Evolutionary conservation across 2,329 filamentous ascomycete species (phyloP), one percentile per base, ranked within the genome.

Genomic region (Fusarium mexicanum): DNA sequence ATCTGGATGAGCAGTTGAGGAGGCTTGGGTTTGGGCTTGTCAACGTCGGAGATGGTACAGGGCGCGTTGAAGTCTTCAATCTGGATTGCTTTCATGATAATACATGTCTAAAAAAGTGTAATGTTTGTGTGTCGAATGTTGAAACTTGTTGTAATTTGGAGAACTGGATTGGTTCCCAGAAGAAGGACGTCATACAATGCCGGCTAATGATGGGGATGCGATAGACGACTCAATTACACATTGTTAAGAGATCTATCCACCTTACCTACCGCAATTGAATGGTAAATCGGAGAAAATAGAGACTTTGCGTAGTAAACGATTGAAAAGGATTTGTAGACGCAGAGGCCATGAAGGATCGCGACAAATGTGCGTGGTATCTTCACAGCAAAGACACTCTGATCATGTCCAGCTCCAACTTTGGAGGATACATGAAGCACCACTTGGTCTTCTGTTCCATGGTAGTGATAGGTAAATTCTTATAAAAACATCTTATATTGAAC

Each of bases 91-190:
- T 26, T 68, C 31, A 69, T 51, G 12, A 6, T 40, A 29, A 9
- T 0, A 1, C 10, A 2, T 2, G 37, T 35, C 5, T 26, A 8
- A 0, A 18, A 3, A 29, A 29, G 29, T 29, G 26, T 10, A 9
- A 37, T 16, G 1, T 13, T 26, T 26, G 17, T 17, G 10, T 18
- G 22, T 46, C 6, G 11, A 17, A 16, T 5, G 9, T 5, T 13
- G 10, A 6, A 26, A 0, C 22, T 5, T 17, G n/a, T 18, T 40
- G 1, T 7, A 40, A 7, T 20, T n/a, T 14, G 22, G 8, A 18
- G 38, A 16, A 14, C 14, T 20, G 11, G 24, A 43, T 17, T 47
- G 17, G 20, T 44, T 22, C 1, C 20, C 7, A 6, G 24, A 4
- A 17, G 14, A n/a, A 10, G 26, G 12, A 31, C 29, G 58, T 46